phyloP scores from a whole-genome alignment of 169 alveolate species.

The Theileria annulata region DNA sequence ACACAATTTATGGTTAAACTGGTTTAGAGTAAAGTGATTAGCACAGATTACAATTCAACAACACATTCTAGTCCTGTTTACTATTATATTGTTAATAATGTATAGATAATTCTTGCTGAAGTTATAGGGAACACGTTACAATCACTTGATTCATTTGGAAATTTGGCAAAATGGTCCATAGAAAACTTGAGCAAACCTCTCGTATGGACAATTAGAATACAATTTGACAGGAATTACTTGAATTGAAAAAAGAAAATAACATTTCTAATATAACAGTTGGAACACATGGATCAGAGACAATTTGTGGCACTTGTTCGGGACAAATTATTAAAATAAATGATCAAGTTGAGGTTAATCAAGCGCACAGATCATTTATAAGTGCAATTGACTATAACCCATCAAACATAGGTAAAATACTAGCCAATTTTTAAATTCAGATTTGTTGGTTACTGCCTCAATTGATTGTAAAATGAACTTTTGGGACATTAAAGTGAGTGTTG shows the following conservation, averaged over 20 bases:
- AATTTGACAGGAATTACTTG: not conserved
- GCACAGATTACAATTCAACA: not conserved
- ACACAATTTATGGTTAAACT: not conserved
- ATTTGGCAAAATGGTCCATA: not conserved
- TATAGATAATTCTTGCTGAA: slow-evolving; percentile 1
- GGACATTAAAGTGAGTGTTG: not conserved
- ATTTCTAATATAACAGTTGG: not conserved
- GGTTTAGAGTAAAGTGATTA: not conserved
- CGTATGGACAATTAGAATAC: not conserved
- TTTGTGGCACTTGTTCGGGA: not conserved
- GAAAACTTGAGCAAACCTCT: not conserved
- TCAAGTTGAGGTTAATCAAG: not conserved
- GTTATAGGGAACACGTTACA: not conserved
- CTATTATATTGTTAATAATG: not conserved
- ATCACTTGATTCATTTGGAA: not conserved
- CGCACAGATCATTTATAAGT: slow-evolving; percentile 2
- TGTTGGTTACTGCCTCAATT: not conserved
- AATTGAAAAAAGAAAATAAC: not conserved
- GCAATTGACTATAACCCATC: not conserved
- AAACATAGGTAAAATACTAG: not conserved
- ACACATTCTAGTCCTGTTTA: not conserved
- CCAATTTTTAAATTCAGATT: not conserved
- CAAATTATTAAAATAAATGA: not conserved
- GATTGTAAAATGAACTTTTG: slow-evolving; percentile 6
- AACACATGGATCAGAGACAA: not conserved